Conservation (phyloP, 768 basidiomycete genomes). For the Mycena sanguinolenta region DNA sequence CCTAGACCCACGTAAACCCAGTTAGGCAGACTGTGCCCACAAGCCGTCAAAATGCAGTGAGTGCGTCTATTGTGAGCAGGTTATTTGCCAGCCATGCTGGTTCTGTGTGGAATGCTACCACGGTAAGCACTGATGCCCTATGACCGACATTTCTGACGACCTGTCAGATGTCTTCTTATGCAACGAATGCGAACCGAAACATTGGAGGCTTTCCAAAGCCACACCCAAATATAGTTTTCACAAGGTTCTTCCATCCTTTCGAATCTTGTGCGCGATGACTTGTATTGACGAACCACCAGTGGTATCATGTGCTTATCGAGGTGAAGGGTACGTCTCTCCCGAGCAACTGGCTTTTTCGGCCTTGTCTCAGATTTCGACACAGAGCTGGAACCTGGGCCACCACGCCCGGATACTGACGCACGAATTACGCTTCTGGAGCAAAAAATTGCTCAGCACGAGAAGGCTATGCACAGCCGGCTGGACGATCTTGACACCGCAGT, state of each 20-base stretch:
- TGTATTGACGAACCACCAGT: not conserved
- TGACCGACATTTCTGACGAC: not conserved
- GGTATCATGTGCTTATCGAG: conserved; percentile 8
- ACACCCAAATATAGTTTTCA: not conserved
- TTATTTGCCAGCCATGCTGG: not conserved
- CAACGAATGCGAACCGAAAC: not conserved
- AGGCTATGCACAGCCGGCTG: not conserved
- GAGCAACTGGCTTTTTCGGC: not conserved
- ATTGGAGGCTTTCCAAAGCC: not conserved
- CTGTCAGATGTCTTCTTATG: conserved; percentile 1
- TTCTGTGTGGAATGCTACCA: conserved; percentile 12
- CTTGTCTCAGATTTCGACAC: not conserved
- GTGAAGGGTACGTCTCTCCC: not conserved
- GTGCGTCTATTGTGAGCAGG: not conserved
- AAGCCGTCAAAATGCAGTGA: no score
- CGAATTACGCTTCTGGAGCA: not conserved
- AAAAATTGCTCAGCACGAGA: not conserved
- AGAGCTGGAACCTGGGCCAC: not conserved
- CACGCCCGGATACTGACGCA: not conserved
- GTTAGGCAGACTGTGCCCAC: no score
- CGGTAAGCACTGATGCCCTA: not conserved
- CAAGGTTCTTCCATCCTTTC: not conserved
- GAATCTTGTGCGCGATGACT: not conserved
- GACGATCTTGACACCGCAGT: not conserved
- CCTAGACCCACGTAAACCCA: no score